These are phyloP conservation scores for Toxicodendron radicans DNA, from an alignment of 345 rosid species.

Conservation along the genomic window DNA sequence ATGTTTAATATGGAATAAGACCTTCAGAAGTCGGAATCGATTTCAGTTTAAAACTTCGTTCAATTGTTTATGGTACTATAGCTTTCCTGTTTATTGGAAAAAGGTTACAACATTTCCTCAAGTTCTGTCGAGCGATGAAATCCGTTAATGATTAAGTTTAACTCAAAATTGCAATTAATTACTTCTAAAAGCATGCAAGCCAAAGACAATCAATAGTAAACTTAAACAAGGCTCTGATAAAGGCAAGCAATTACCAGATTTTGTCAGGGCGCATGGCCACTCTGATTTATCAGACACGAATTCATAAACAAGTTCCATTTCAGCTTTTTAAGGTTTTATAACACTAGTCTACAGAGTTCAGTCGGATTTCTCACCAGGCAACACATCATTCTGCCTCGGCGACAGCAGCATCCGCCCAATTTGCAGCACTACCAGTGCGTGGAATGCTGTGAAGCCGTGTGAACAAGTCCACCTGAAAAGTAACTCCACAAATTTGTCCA, in stretches of 20 bases:
- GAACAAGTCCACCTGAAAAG: constrained; percentile 44
- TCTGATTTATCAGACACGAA: background rate
- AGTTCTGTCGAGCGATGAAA: no score
- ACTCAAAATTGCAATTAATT: no score
- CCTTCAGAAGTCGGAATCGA: no score
- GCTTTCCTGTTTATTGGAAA: no score
- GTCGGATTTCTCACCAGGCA: background rate
- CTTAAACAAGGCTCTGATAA: background rate
- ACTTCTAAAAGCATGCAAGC: background rate
- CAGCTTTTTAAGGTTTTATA: background rate
- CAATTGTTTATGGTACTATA: no score
- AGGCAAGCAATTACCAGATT: background rate
- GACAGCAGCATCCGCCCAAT: constrained; percentile 34
- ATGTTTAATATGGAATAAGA: no score
- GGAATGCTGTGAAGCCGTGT: constrained; percentile 47
- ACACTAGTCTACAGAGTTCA: background rate
- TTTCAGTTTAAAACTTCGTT: no score
- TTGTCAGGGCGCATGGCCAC: background rate
- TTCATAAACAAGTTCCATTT: background rate
- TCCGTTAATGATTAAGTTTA: no score
- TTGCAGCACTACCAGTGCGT: constrained; percentile 45
- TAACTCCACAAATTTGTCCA: constrained; percentile 39
- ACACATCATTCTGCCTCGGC: constrained; percentile 19
- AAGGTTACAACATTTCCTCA: no score
- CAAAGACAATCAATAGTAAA: background rate